Evolutionary conservation across 257 asterid genomes (phyloP).

Genomic region (Solanum bulbocastanum): DNA sequence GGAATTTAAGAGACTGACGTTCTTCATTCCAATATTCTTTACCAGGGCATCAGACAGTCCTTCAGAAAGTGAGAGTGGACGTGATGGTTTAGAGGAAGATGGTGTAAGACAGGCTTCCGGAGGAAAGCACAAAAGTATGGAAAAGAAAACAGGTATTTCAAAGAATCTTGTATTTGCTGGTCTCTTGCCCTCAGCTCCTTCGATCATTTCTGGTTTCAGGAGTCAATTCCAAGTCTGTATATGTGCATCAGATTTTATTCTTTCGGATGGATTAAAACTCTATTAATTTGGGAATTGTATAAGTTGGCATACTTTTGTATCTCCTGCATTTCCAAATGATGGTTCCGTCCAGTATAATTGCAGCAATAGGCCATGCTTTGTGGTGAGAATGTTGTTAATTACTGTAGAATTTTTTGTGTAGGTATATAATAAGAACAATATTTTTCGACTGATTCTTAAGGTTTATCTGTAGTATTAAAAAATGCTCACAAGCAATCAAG

Average conservation of each 20-base stretch:
- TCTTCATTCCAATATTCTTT: not conserved
- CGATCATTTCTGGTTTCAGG: not conserved
- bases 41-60: conserved; percentile 38
- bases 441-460: not conserved
- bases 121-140: conserved; percentile 31
- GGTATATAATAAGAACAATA: not conserved
- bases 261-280: not conserved
- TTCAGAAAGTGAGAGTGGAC: conserved; percentile 51
- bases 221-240: not conserved
- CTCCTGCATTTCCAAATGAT: not conserved
- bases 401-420: not conserved
- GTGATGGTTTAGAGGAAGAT: conserved; percentile 40
- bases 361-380: not conserved
- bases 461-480: not conserved
- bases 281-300: not conserved
- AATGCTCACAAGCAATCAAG: not conserved
- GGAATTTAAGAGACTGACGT: not conserved
- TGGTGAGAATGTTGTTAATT: not conserved
- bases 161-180: not conserved
- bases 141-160: conserved; percentile 21
- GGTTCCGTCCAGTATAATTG: not conserved
- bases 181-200: not conserved
- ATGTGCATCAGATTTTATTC: not conserved
- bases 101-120: conserved; percentile 22
- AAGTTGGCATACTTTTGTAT: not conserved